phyloP scores from a whole-genome alignment of 345 rosid species.

The Cochlearia excelsa region DNA sequence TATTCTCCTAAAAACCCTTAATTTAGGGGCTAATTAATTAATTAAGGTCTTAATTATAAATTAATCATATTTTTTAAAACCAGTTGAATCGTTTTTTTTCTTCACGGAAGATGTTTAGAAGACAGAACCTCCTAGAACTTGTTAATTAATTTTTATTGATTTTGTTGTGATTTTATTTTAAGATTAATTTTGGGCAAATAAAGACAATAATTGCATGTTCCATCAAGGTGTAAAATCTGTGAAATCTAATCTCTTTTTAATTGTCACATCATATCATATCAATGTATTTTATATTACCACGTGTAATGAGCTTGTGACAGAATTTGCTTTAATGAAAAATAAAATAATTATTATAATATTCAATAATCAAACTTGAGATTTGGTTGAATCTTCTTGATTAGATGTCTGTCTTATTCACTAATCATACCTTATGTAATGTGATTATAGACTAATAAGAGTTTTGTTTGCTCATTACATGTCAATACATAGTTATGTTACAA shows the following conservation, averaged over 20 bases:
- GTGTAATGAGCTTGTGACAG: slow-evolving; percentile 28
- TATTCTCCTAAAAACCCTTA: background rate
- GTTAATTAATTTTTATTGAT: slow-evolving; percentile 4
- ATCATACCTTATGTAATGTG: background rate
- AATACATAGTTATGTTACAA: background rate
- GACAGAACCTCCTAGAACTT: slow-evolving; percentile 16
- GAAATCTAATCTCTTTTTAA: slow-evolving; percentile 4
- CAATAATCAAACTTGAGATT: slow-evolving; percentile 10
- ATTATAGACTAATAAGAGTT: background rate
- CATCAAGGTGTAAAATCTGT: background rate
- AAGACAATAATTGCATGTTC: slow-evolving; percentile 38
- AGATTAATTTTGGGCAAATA: slow-evolving; percentile 3
- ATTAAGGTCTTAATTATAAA: background rate
- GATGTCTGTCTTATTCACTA: slow-evolving; percentile 16
- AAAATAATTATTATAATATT: slow-evolving; percentile 12
- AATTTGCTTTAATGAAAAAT: slow-evolving; percentile 13
- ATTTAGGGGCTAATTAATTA: background rate
- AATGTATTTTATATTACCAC: slow-evolving; percentile 28
- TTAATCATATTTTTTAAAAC: background rate
- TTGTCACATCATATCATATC: slow-evolving; percentile 29
- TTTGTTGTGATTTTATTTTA: slow-evolving; percentile 10
- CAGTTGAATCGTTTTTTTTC: background rate
- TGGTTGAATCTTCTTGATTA: slow-evolving; percentile 10
- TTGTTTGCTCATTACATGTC: background rate
- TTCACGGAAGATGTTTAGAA: background rate